Conservation (phyloP, 2,329 filamentous ascomycete genomes). For the Chaetomiaceae sp. region DNA sequence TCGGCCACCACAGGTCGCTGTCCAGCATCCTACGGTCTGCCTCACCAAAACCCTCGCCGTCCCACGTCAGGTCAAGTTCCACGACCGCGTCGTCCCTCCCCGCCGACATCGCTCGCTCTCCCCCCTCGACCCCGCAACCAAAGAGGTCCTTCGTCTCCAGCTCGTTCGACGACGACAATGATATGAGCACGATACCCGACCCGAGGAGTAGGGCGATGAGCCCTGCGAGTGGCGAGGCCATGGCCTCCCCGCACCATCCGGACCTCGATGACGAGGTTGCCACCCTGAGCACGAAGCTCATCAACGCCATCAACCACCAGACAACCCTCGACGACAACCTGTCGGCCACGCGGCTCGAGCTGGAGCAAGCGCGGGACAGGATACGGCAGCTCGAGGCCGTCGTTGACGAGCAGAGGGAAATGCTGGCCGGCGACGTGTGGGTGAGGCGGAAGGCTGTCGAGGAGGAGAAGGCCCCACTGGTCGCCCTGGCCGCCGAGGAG, state of each 20-base stretch:
- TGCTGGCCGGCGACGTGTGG: constrained; percentile 68
- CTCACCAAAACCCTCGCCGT: constrained; percentile 35
- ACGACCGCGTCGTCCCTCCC: constrained; percentile 24
- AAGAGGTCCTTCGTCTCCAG: constrained; percentile 16
- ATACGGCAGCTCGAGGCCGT: constrained; percentile 61
- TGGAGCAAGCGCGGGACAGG: constrained; percentile 64
- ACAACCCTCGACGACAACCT: constrained; percentile 86
- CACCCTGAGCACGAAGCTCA: constrained; percentile 86
- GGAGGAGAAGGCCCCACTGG: constrained; percentile 57
- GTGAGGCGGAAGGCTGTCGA: constrained; percentile 71
- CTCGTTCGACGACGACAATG: constrained; percentile 47
- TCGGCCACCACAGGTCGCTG: constrained; percentile 48
- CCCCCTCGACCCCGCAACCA: constrained; percentile 18
- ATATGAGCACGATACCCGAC: constrained; percentile 64
- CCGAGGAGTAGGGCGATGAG: constrained; percentile 50
- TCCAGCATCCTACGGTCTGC: constrained; percentile 45
- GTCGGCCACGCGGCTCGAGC: constrained; percentile 72
- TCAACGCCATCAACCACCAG: constrained; percentile 96
- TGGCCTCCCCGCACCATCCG: constrained; percentile 40
- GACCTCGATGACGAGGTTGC: constrained; percentile 70
- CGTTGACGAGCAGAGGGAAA: constrained; percentile 63
- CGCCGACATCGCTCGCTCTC: constrained; percentile 12
- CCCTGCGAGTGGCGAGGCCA: constrained; percentile 34
- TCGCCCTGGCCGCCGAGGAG: constrained; percentile 57
- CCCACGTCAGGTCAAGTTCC: constrained; percentile 35